Conservation (phyloP, 2,329 filamentous ascomycete genomes). For the Diaporthe citrichinensis region DNA sequence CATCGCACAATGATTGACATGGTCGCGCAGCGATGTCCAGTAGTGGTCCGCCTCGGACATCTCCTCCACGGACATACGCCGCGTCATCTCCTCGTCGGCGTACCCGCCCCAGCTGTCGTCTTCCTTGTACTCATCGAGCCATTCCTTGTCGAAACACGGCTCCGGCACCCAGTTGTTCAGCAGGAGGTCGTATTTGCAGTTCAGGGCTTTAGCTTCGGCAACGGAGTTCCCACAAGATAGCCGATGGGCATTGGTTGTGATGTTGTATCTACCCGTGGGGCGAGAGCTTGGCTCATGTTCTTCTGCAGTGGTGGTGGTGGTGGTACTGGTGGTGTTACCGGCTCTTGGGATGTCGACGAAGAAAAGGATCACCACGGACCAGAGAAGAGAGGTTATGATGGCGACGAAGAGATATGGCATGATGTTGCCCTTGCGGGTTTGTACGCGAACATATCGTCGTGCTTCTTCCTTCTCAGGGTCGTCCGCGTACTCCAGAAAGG, state of each 20-base stretch:
- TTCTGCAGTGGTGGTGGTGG: constrained; percentile 3
- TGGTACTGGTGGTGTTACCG: constrained; percentile 11
- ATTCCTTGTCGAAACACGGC: constrained; percentile 43
- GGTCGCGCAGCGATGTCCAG: constrained; percentile 46
- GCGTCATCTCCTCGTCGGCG: constrained; percentile 45
- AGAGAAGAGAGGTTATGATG: constrained; percentile 45
- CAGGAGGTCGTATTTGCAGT: constrained; percentile 47
- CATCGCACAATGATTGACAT: constrained; percentile 48
- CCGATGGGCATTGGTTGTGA: constrained; percentile 42
- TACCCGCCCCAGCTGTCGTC: constrained; percentile 46
- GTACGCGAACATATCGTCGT: constrained; percentile 28
- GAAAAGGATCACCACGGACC: constrained; percentile 43
- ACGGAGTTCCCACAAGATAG: constrained; percentile 45
- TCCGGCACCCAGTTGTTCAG: constrained; percentile 48
- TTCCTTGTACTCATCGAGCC: constrained; percentile 47
- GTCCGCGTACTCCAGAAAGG: constrained; percentile 43
- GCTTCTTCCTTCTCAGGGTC: constrained; percentile 42
- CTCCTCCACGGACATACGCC: constrained; percentile 42
- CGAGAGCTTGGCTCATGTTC: neutral
- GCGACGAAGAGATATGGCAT: constrained; percentile 43
- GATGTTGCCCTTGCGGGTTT: constrained; percentile 18
- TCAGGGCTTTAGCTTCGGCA: constrained; percentile 40
- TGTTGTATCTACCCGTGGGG: constrained; percentile 41
- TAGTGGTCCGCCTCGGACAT: constrained; percentile 46
- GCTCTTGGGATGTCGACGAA: constrained; percentile 30